These are phyloP conservation scores for Phellinidium pouzarii DNA, from an alignment of 1,284 basidiomycete species.

Conservation along the genomic window DNA sequence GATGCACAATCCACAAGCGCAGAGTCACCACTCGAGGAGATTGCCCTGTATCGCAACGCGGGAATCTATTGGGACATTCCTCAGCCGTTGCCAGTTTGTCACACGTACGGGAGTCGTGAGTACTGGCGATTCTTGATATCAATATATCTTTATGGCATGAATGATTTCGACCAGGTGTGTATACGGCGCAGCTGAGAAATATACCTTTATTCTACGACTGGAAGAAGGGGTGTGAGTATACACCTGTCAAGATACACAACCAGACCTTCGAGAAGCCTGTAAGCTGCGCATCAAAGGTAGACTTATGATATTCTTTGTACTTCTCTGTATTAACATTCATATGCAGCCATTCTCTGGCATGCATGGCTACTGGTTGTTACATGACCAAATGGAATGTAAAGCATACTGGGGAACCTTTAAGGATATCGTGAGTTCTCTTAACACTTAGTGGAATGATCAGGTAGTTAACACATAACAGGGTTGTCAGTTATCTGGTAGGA, in stretches of 20 bases:
- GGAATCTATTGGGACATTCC: constrained; percentile 4
- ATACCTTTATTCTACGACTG: background rate
- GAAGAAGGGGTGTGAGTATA: constrained; percentile 4
- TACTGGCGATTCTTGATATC: background rate
- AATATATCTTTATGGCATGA: background rate
- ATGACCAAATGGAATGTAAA: constrained; percentile 1
- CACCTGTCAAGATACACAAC: constrained; percentile 5
- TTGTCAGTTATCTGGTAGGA: constrained; percentile 8
- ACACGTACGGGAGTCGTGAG: constrained; percentile 10
- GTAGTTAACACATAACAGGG: background rate
- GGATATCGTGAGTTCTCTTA: background rate
- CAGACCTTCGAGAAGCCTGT: constrained; percentile 3
- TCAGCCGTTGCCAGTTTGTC: background rate
- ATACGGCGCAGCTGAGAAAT: background rate
- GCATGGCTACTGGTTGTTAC: constrained; percentile 4
- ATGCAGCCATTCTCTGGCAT: background rate
- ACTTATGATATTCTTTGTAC: background rate
- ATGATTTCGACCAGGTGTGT: background rate
- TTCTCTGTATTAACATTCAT: background rate
- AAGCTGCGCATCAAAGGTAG: constrained; percentile 1
- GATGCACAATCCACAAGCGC: no score
- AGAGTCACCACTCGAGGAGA: background rate
- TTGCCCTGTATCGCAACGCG: background rate
- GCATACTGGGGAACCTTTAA: constrained; percentile 8
- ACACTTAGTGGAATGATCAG: background rate